Base-by-base conservation (phyloP, 225 moss, liverwort and hornwort genomes). In the Thuidium tamariscinum region DNA sequence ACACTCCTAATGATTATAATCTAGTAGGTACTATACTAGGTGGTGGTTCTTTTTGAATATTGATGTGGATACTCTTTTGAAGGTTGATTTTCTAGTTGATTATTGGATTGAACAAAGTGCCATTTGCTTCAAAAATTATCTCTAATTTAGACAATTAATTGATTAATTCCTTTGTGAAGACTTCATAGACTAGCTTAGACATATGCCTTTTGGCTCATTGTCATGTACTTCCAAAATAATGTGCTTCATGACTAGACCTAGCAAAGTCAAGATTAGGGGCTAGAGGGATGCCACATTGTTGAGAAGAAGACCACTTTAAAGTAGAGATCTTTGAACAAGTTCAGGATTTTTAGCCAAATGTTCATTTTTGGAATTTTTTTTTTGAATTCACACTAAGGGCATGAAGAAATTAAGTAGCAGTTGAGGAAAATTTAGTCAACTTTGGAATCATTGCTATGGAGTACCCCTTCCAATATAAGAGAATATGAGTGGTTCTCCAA, bases 191-290 rank as follows among this genome's bases (percentile, higher is more conserved):
- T 30, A 4, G 10, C 3, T 48, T 48, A 0, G 4, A 72, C 30
- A 4, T 15, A 72, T 18, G 30, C 7, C 18, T 46, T 72, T 18
- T 71, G 10, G 9, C 10, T 17, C 11, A 72, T 72, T 1, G 0
- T 4, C 30, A 3, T 18, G 30, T 6, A 73, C 3, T 2, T 0
- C 20, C 4, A 30, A 73, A 32, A 48, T 0, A 20, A 0, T 30
- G 19, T 32, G 7, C 1, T 48, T 48, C 0, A 7, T 7, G 4
- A 19, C 1, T 32, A 48, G 12, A 48, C 0, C 32, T 19, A 5
- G 19, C 2, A 46, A 32, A 73, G 19, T 30, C 0, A 17, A 0
- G 6, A 30, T 18, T 0, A 1, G 0, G 1, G 2, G 6, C 0
- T 2, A 29, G 6, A 7, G 4, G 11, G 30, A 0, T 30, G 4